Conservation (phyloP, 768 basidiomycete species). For the Cystoderma amianthinum region DNA sequence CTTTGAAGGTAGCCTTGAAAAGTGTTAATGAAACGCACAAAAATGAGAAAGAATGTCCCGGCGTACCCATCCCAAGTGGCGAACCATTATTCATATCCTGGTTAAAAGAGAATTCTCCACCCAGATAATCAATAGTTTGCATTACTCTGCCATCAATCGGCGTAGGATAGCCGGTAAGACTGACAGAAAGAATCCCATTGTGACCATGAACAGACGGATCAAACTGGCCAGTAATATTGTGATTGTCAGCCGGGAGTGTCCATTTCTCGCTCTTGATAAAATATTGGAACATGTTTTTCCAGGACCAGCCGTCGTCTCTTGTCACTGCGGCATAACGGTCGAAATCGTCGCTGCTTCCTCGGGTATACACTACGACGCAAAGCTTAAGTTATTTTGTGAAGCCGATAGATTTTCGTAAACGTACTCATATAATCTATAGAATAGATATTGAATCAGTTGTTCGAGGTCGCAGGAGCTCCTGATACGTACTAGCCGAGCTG, state of each 20-base stretch:
- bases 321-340: slow-evolving; percentile 1
- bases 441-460: not conserved
- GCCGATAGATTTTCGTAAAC: too few relatives aligned
- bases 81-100: slow-evolving; percentile 25
- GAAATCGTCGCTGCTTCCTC: slow-evolving; percentile 2
- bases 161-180: slow-evolving; percentile 18
- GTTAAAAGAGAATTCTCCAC: slow-evolving; percentile 24
- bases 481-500: slow-evolving; percentile 3
- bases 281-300: slow-evolving; percentile 21
- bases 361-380: slow-evolving; percentile 2
- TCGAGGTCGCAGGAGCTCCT: not conserved
- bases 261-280: slow-evolving; percentile 18
- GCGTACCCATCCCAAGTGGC: not conserved
- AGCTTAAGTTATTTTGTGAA: too few relatives aligned
- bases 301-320: slow-evolving; percentile 5
- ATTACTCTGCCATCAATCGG: slow-evolving; percentile 20
- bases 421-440: not conserved
- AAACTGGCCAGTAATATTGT: slow-evolving; percentile 23
- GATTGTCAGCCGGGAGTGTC: slow-evolving; percentile 21
- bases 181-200: slow-evolving; percentile 20
- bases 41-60: not conserved
- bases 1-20: not conserved
- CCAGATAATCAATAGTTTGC: slow-evolving; percentile 16
- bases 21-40: not conserved
- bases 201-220: slow-evolving; percentile 24